Evolutionary conservation across 495 filamentous ascomycete species (phyloP).

Genomic region (Neohortaea acidophila): DNA sequence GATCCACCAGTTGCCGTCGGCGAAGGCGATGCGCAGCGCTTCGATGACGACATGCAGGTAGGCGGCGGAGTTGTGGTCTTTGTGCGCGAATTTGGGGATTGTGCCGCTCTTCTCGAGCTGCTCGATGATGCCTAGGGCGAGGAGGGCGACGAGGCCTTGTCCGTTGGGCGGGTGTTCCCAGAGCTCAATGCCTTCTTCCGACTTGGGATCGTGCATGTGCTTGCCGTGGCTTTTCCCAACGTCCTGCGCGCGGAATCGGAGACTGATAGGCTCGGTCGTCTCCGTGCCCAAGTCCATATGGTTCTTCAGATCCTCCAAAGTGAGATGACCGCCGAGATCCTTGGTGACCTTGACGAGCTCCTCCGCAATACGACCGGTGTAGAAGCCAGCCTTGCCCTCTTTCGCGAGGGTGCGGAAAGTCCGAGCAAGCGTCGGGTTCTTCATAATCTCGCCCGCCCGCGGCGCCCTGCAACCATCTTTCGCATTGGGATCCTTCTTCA

Average conservation of each 20-base stretch:
- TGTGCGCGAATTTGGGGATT: slow-evolving; percentile 49
- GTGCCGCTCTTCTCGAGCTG: slow-evolving; percentile 57
- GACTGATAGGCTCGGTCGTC: slow-evolving; percentile 62
- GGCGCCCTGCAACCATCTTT: slow-evolving; percentile 56
- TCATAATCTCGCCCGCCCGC: slow-evolving; percentile 71
- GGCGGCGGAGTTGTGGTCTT: slow-evolving; percentile 55
- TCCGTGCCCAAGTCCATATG: slow-evolving; percentile 65
- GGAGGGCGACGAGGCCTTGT: slow-evolving; percentile 86
- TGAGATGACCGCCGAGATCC: slow-evolving; percentile 62
- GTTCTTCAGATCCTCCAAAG: slow-evolving; percentile 60
- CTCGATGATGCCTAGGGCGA: slow-evolving; percentile 82
- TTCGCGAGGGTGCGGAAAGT: slow-evolving; percentile 70
- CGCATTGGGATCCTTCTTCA: slow-evolving; percentile 54
- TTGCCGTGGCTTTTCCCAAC: slow-evolving; percentile 32
- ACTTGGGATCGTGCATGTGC: slow-evolving; percentile 29
- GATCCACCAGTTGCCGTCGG: slow-evolving; percentile 80
- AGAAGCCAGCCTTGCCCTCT: slow-evolving; percentile 82
- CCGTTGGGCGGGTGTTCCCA: slow-evolving; percentile 99
- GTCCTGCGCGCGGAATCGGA: slow-evolving; percentile 58
- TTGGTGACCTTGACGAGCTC: slow-evolving; percentile 62
- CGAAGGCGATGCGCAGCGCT: slow-evolving; percentile 78
- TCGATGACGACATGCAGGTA: slow-evolving; percentile 90
- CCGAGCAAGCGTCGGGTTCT: slow-evolving; percentile 62
- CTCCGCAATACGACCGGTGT: slow-evolving; percentile 67
- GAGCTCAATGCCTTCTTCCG: slow-evolving; percentile 52